Evolutionary conservation across 768 basidiomycete species (phyloP), one percentile per base, ranked within the genome.

Genomic region (Tephrocybe sp.): DNA sequence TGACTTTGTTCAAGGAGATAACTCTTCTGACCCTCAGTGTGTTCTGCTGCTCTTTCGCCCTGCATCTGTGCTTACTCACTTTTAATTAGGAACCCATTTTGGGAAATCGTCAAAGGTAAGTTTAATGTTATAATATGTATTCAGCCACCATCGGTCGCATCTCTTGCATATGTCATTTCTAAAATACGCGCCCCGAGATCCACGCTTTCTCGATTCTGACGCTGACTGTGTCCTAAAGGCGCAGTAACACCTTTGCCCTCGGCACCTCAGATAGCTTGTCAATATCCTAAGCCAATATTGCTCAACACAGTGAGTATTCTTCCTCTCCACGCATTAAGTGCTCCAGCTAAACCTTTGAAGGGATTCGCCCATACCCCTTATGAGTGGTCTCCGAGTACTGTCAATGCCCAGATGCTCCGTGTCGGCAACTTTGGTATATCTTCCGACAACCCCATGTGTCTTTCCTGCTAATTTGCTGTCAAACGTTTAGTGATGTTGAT

Each of bases 381-480:
- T 61, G 74, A 80, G 47, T 91, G 89, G 90, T 75, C 84, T 9
- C 83, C 87, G 1, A 77, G 74, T 60, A 85, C 79, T 1, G 87
- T 90, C 38, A 81, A 88, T 59, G 72, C 89, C 39, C 89, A 90
- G 68, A 84, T 89, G 73, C 69, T 89, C 47, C 86, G 87, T 31
- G 75, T 85, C 27, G 89, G 89, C 32, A 84, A 87, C 51, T 75
- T 89, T 53, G 74, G 77, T 78, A 53, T 44, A 74, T 66, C 34
- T 36, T 43, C 8, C 9, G 22, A 39, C 35, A 31, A 21, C 8
- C 24, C 30, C 19, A 54, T 42, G 27, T 54, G 22, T 21, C 52
- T 49, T 44, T 27, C 39, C 39, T 40, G 8, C 22, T 31, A 41
- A 48, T 42, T 34, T 16, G 28, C 51, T 51, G 44, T 47, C 50